A percentile compares a stretch with the other conserved stretches of the same genome.
These are phyloP conservation scores for Hypoxylon sp. DNA, from an alignment of 2,329 filamentous ascomycete species.

Conservation along the genomic window DNA sequence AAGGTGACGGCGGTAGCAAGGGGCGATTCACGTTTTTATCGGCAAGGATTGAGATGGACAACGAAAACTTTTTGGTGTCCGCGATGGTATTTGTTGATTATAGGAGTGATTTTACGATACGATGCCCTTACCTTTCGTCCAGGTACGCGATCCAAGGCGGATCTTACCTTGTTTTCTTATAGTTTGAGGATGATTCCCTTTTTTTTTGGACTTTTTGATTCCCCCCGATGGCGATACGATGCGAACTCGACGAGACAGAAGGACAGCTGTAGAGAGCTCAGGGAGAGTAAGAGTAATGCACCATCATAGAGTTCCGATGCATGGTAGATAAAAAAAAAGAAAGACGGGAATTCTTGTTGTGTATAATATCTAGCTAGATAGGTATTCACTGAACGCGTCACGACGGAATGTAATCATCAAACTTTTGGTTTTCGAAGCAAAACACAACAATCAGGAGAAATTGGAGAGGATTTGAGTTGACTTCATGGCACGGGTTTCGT, in stretches of 20 bases:
- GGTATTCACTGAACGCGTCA: slow-evolving; percentile 6
- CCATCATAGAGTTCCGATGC: slow-evolving; percentile 32
- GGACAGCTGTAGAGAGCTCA: slow-evolving; percentile 7
- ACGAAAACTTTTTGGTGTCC: slow-evolving; percentile 8
- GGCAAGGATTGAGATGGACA: slow-evolving; percentile 10
- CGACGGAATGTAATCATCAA: slow-evolving; percentile 15
- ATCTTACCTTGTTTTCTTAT: too few relatives aligned
- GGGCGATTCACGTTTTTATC: slow-evolving; percentile 18
- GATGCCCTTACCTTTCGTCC: not conserved
- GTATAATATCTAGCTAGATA: slow-evolving; percentile 22
- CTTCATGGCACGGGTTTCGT: too few relatives aligned
- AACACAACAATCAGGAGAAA: too few relatives aligned
- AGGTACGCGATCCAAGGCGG: slow-evolving; percentile 18
- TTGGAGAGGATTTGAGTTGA: not conserved
- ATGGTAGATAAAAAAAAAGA: slow-evolving; percentile 27
- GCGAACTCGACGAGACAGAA: slow-evolving; percentile 3
- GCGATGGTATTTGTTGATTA: slow-evolving; percentile 12
- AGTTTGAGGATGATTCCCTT: too few relatives aligned
- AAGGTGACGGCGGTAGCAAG: slow-evolving; percentile 26
- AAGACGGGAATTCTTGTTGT: not conserved
- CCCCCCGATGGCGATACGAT: slow-evolving; percentile 1
- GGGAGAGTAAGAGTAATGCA: slow-evolving; percentile 19
- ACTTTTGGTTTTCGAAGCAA: too few relatives aligned
- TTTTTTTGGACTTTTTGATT: slow-evolving; percentile 3
- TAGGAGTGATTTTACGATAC: slow-evolving; percentile 3